Evolutionary conservation across 257 asterid species (phyloP).

Genomic region (Knoxia roxburghii): DNA sequence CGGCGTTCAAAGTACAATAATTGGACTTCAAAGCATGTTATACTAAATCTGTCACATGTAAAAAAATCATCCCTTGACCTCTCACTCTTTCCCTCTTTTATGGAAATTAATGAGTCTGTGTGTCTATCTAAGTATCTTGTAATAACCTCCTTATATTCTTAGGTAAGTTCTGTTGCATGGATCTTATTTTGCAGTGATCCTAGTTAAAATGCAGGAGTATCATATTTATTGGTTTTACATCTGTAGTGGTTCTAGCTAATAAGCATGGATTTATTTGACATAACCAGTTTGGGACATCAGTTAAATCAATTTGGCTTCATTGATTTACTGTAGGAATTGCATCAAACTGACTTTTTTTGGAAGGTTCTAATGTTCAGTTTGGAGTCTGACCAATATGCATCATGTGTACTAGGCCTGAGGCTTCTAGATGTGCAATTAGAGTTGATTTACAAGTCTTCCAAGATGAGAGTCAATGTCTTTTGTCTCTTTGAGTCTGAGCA

Average conservation of each 20-base stretch:
- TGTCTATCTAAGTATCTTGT: neutral
- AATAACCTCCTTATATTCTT: neutral
- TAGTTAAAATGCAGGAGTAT: neutral
- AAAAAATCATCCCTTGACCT: neutral
- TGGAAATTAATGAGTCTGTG: neutral
- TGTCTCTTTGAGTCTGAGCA: neutral
- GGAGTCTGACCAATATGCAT: constrained; percentile 1
- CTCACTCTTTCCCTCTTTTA: neutral
- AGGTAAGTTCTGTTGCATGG: neutral
- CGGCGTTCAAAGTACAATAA: neutral
- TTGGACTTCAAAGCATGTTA: neutral
- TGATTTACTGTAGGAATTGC: neutral
- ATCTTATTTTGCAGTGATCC: neutral
- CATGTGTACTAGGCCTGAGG: neutral
- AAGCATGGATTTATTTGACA: neutral
- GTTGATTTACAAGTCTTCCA: neutral
- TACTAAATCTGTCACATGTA: neutral
- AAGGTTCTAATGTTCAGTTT: neutral
- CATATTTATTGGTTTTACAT: neutral
- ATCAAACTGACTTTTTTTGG: neutral
- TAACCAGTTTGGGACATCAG: neutral
- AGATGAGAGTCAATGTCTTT: neutral
- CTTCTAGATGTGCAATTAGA: constrained; percentile 1
- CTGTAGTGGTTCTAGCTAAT: neutral
- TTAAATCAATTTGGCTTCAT: neutral